Base-by-base conservation (phyloP, 345 rosid species). In the Triadica sebifera region DNA sequence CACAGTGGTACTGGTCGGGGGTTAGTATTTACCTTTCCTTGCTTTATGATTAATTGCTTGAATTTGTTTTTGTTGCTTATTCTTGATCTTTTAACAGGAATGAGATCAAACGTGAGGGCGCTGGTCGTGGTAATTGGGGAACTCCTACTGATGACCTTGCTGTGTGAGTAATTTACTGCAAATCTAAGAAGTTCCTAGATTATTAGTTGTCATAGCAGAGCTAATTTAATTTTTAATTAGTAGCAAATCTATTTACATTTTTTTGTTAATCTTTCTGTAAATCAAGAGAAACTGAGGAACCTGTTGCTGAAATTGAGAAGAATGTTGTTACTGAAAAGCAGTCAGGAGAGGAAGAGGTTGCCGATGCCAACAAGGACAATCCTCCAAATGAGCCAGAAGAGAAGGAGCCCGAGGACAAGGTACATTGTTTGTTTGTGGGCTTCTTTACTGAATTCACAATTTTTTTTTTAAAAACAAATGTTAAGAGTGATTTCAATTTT, bases 41-140 rank as follows among this genome's bases (percentile, higher is more conserved):
- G 53, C 56, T 8, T 2, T 46, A 12, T 15, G 13, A 22, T 16
- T 15, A 19, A 15, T 6, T 17, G 13, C 25, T 17, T 11, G 5
- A 15, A 25, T 63, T 55, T 25, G 62, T 19, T 57, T 65, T 41
- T 20, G 43, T 20, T 6, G 17, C 65, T 57, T 15, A 5, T 75
- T 51, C 15, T 61, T 12, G 0, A 62, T 77, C 61, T 72, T 59
- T 50, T 57, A 25, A 52, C 77, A 96, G 99, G 78, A 84, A 79
- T 78, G 98, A 87, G 77, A 4, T 89, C 55, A 96, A 96, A 66
- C 94, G 99, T 3, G 91, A 91, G 1, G 99, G 99, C 39, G 53
- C 94, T 85, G 99, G 99, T 71, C 90, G 92, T 43, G 94, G 96
- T 45, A 96, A 96, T 60, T 96, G 99, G 99, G 99, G 98, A 83